These are phyloP conservation scores for Penicillium sp. DNA, from an alignment of 2,329 filamentous ascomycete genomes.

Conservation along the genomic window DNA sequence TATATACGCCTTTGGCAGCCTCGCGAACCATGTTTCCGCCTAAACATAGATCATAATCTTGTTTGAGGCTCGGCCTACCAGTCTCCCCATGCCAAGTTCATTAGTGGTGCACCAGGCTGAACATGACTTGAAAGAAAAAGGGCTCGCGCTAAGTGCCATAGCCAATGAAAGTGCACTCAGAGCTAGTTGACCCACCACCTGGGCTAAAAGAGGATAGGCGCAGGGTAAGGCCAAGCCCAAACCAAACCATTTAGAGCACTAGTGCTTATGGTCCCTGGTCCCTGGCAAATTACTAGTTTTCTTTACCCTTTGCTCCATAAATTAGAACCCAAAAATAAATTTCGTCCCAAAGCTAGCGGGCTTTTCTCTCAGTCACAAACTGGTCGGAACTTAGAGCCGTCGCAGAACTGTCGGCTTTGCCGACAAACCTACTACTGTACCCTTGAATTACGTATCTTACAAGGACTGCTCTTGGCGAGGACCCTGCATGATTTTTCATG, in stretches of 20 bases:
- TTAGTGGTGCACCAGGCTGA: neutral
- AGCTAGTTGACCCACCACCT: neutral
- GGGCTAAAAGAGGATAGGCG: neutral
- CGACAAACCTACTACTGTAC: neutral
- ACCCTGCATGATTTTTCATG: neutral
- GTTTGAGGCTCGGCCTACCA: neutral
- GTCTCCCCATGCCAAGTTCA: neutral
- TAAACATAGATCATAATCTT: neutral
- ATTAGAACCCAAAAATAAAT: neutral
- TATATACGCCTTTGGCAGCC: neutral
- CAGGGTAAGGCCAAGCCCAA: neutral
- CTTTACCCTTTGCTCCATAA: neutral
- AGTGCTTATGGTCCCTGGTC: neutral
- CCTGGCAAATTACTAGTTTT: neutral
- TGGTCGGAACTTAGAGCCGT: neutral
- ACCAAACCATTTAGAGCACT: neutral
- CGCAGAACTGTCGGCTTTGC: neutral
- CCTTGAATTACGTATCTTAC: neutral
- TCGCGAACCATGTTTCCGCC: neutral
- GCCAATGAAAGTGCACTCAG: neutral
- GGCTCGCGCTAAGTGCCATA: neutral
- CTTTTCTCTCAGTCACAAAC: neutral
- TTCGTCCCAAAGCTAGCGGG: neutral
- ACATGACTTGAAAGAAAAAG: neutral
- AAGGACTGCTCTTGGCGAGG: neutral